These are phyloP conservation scores for Phytophthora ramorum DNA, from an alignment of 352 stramenopile species.

Conservation along the genomic window DNA sequence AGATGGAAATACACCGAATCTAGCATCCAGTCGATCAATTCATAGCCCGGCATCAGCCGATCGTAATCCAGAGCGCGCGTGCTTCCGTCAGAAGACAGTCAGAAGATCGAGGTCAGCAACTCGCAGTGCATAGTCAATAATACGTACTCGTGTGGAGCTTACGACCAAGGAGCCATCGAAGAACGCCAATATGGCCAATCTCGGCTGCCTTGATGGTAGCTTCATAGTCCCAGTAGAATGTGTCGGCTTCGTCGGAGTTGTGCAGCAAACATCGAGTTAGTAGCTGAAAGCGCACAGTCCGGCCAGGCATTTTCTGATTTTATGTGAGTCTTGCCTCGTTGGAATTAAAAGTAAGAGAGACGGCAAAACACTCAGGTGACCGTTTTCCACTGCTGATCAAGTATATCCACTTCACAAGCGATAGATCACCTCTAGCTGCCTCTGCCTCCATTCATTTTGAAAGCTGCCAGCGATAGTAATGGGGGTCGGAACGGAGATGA, in stretches of 20 bases:
- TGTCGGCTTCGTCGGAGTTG: neutral
- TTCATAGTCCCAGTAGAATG: neutral
- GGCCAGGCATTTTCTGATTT: neutral
- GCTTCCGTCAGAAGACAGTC: neutral
- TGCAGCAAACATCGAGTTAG: too few species aligned
- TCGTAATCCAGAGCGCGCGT: neutral
- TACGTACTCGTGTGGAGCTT: neutral
- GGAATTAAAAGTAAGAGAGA: neutral
- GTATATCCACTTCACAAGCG: conserved; percentile 5
- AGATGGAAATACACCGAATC: neutral
- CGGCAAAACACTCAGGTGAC: neutral
- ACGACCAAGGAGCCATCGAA: neutral
- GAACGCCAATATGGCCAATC: neutral
- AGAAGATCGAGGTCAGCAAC: neutral
- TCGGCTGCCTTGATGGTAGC: neutral
- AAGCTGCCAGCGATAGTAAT: conserved; percentile 9
- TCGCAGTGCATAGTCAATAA: neutral
- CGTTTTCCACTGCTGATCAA: neutral
- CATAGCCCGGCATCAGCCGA: neutral
- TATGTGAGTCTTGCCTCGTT: neutral
- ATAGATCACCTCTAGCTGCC: neutral
- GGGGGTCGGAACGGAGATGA: conserved; percentile 4
- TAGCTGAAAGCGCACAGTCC: neutral
- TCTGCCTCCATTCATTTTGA: neutral
- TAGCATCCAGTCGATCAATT: neutral